phyloP scores from a whole-genome alignment of 306 rosid genomes.

The Corylus heterophylla region DNA sequence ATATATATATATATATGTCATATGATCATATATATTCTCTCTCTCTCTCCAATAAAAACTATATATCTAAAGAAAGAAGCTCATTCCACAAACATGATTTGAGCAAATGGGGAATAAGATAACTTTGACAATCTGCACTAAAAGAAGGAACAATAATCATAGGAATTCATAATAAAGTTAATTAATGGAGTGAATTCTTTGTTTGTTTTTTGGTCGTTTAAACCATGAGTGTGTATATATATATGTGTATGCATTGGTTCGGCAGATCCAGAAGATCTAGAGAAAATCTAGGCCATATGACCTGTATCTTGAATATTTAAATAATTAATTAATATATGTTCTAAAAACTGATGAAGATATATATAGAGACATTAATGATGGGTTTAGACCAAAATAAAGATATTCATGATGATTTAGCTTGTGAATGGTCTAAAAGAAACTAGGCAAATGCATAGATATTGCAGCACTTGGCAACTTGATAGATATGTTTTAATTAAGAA shows the following conservation, averaged over 20 bases:
- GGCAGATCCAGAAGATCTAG: conserved; percentile 23
- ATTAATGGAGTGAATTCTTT: not conserved
- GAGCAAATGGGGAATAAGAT: not conserved
- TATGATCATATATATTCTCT: not conserved
- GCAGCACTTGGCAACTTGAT: conserved; percentile 6
- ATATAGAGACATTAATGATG: conserved; percentile 13
- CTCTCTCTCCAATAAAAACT: not conserved
- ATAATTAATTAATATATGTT: not conserved
- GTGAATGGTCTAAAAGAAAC: conserved; percentile 4
- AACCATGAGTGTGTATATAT: not conserved
- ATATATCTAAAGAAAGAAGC: not conserved
- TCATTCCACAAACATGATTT: not conserved
- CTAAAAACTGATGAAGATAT: not conserved
- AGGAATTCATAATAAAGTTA: conserved; percentile 8
- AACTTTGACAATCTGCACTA: conserved; percentile 27
- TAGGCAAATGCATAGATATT: not conserved
- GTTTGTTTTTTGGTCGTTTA: conserved; percentile 18
- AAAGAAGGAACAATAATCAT: conserved; percentile 9
- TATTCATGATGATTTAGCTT: conserved; percentile 21
- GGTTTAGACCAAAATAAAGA: conserved; percentile 18
- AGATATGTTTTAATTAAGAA: not conserved
- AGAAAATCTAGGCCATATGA: conserved; percentile 3
- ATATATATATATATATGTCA: no score
- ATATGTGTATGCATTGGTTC: no score
- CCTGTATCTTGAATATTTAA: not conserved